Percentiles rank a stretch among this genome's conserved stretches.
Evolutionary conservation across 306 rosid genomes (phyloP).

Genomic region (Gynostemma pentaphyllum): DNA sequence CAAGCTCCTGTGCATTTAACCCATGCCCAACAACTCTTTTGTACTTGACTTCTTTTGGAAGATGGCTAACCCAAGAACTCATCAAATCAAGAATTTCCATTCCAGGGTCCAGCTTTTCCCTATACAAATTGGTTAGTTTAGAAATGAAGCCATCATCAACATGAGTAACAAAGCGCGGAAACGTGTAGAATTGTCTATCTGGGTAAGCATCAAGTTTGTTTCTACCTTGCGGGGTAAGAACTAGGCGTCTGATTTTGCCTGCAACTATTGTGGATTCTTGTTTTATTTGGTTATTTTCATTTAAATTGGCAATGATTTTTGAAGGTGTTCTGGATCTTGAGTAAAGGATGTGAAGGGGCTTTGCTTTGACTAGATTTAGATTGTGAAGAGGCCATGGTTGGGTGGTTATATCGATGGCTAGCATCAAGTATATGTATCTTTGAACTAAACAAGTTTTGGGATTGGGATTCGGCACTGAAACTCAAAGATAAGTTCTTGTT

Average conservation of each 20-base stretch:
- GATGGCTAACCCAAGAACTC: constrained; percentile 92
- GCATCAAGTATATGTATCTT: background rate
- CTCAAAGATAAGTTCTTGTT: background rate
- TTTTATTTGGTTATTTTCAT: constrained; percentile 25
- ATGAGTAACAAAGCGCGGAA: constrained; percentile 71
- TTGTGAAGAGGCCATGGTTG: background rate
- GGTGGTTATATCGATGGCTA: constrained; percentile 2
- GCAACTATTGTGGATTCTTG: constrained; percentile 23
- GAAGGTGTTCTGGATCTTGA: background rate
- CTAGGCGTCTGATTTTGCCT: constrained; percentile 54
- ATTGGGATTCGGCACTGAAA: background rate
- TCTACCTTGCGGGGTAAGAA: constrained; percentile 50
- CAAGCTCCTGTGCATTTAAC: constrained; percentile 68
- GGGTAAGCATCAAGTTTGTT: constrained; percentile 42
- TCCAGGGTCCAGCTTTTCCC: constrained; percentile 41
- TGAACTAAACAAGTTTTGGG: background rate
- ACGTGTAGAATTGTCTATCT: constrained; percentile 62
- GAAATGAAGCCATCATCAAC: constrained; percentile 68
- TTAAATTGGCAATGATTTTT: constrained; percentile 24
- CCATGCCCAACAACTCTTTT: constrained; percentile 80
- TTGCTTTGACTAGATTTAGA: background rate
- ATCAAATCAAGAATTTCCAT: constrained; percentile 58
- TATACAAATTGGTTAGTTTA: constrained; percentile 46
- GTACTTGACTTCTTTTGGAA: constrained; percentile 47
- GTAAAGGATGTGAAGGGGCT: background rate